These are phyloP conservation scores for Cubamyces lactineus DNA, from an alignment of 768 basidiomycete genomes.

Conservation along the genomic window DNA sequence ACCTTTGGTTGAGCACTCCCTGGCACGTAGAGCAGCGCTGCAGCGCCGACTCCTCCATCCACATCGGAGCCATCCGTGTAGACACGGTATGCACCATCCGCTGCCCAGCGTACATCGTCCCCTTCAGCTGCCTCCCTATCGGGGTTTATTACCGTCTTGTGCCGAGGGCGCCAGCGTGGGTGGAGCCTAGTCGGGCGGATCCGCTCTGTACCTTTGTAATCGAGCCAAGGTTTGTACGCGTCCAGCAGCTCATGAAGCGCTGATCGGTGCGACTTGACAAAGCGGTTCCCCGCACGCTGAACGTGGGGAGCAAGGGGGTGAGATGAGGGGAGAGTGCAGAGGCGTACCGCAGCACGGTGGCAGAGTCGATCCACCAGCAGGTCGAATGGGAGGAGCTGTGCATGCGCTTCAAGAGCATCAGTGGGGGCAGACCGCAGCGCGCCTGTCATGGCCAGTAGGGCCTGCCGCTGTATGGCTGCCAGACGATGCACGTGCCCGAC, in stretches of 20 bases:
- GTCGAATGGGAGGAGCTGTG: constrained; percentile 27
- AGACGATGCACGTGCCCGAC: constrained; percentile 18
- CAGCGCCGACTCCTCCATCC: constrained; percentile 34
- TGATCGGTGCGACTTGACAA: constrained; percentile 23
- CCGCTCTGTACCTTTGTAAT: constrained; percentile 16
- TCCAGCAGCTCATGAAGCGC: constrained; percentile 31
- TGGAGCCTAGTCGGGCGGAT: constrained; percentile 20
- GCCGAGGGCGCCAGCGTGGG: constrained; percentile 16
- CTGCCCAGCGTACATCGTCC: constrained; percentile 5
- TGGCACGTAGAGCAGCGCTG: constrained; percentile 30
- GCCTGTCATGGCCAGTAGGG: constrained; percentile 29
- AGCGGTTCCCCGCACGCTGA: constrained; percentile 1
- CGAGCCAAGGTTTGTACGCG: constrained; percentile 19
- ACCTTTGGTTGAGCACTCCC: constrained; percentile 3
- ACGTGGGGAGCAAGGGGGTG: constrained; percentile 27
- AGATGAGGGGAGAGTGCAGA: constrained; percentile 26
- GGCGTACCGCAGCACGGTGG: constrained; percentile 17
- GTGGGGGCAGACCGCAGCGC: constrained; percentile 30
- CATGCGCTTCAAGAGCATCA: constrained; percentile 29
- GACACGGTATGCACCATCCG: constrained; percentile 4
- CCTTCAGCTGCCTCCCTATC: constrained; percentile 13
- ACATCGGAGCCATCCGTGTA: constrained; percentile 38
- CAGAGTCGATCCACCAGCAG: constrained; percentile 22
- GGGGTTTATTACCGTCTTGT: neutral
- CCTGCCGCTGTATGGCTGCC: constrained; percentile 28